Percentiles rank a stretch among this genome's conserved stretches.
Evolutionary conservation across 2,329 filamentous ascomycete species (phyloP).

Genomic region (Sclerotinia trifoliorum): DNA sequence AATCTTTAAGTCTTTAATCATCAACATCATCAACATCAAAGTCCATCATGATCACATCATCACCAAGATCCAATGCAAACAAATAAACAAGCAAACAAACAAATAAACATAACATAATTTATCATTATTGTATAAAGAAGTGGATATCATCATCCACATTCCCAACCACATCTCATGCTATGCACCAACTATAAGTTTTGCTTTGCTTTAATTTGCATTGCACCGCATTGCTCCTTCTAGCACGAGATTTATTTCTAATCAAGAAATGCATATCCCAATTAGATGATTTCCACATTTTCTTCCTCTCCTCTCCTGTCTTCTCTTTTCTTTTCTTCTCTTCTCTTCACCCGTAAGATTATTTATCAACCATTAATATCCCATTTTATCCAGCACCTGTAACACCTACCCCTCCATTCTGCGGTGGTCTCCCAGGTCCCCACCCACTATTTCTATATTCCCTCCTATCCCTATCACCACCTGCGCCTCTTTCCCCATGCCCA

Average conservation of each 20-base stretch:
- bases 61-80: neutral
- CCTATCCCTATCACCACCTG: constrained; percentile 6
- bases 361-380: neutral
- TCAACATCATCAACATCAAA: no score
- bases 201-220: neutral
- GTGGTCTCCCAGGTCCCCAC: constrained; percentile 37
- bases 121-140: constrained; percentile 11
- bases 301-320: neutral
- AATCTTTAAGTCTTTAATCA: no score
- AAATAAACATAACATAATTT: constrained; percentile 4
- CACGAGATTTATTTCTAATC: constrained; percentile 14
- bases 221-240: neutral
- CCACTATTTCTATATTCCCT: constrained; percentile 39
- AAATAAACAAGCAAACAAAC: neutral
- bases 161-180: neutral
- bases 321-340: neutral
- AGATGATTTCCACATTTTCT: constrained; percentile 14
- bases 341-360: neutral
- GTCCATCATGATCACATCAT: no score
- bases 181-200: no score
- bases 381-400: constrained; percentile 38
- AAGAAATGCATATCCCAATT: constrained; percentile 19
- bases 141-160: constrained; percentile 9
- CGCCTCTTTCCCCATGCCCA: constrained; percentile 23
- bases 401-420: constrained; percentile 40